These are phyloP conservation scores for Vachellia collinsii DNA, from an alignment of 306 rosid genomes.

Conservation along the genomic window DNA sequence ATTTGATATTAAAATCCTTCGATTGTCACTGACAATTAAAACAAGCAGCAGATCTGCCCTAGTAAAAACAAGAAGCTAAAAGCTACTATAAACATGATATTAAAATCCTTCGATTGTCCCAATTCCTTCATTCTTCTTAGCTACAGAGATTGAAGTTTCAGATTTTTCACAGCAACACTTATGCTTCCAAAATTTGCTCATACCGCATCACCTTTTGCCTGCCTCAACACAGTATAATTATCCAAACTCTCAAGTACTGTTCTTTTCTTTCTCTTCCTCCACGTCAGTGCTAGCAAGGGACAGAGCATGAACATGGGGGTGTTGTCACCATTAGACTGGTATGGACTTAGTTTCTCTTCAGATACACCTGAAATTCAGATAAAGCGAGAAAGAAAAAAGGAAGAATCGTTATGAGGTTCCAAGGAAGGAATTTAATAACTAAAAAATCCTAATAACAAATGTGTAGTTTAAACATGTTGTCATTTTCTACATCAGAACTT, in stretches of 20 bases:
- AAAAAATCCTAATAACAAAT: too few species aligned
- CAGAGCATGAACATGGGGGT: constrained; percentile 14
- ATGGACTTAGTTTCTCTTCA: background rate
- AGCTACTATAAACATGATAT: background rate
- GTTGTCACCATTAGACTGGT: constrained; percentile 10
- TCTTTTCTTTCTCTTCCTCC: background rate
- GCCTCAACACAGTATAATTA: background rate
- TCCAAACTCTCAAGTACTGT: too few species aligned
- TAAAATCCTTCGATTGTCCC: too few species aligned
- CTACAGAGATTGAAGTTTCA: constrained; percentile 11
- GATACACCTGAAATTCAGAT: background rate
- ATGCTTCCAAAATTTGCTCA: constrained; percentile 10
- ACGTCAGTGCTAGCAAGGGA: background rate
- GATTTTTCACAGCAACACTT: background rate
- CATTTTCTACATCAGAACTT: too few species aligned
- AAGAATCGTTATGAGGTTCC: too few species aligned
- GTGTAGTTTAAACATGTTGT: too few species aligned
- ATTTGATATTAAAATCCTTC: background rate
- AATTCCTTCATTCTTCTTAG: background rate
- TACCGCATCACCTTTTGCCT: too few species aligned
- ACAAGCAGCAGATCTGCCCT: constrained; percentile 1
- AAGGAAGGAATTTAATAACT: too few species aligned
- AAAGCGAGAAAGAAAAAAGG: background rate
- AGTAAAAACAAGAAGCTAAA: constrained; percentile 18
- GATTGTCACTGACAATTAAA: constrained; percentile 2